Evolutionary conservation across 352 stramenopile species (phyloP).

Genomic region (Globisporangium barbulae): DNA sequence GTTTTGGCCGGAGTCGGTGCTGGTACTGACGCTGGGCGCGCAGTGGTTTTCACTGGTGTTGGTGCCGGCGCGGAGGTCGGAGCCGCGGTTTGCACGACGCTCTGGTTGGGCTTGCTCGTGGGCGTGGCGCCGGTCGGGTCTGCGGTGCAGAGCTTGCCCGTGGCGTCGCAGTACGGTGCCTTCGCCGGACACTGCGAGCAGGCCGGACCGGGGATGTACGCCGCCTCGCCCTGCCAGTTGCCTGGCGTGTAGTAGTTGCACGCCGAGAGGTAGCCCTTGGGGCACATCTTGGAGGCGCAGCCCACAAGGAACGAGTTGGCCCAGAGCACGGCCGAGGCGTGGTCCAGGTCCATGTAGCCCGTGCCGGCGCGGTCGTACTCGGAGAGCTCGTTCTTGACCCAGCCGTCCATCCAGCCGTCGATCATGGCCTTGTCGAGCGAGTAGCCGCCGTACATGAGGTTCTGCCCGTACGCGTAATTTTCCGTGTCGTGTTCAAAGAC

Average conservation of each 20-base stretch:
- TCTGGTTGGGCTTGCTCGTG: slow-evolving; percentile 10
- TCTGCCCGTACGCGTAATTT: slow-evolving; percentile 36
- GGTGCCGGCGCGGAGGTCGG: slow-evolving; percentile 5
- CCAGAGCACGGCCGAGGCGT: slow-evolving; percentile 38
- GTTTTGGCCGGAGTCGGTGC: slow-evolving; percentile 15
- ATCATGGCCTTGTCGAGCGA: slow-evolving; percentile 23
- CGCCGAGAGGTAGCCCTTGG: slow-evolving; percentile 30
- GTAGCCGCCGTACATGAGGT: slow-evolving; percentile 33
- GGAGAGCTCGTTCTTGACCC: slow-evolving; percentile 35
- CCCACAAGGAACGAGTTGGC: slow-evolving; percentile 35
- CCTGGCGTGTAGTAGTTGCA: slow-evolving; percentile 39
- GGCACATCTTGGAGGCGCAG: slow-evolving; percentile 34
- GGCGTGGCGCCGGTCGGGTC: slow-evolving; percentile 16
- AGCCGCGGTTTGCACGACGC: slow-evolving; percentile 5
- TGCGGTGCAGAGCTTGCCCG: slow-evolving; percentile 28
- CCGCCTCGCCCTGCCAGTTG: slow-evolving; percentile 31
- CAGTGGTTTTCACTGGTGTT: slow-evolving; percentile 5
- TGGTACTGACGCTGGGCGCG: slow-evolving; percentile 1
- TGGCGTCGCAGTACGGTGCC: slow-evolving; percentile 27
- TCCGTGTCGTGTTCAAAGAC: slow-evolving; percentile 38
- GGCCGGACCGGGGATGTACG: slow-evolving; percentile 27
- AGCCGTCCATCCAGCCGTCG: slow-evolving; percentile 29
- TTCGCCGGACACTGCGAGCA: slow-evolving; percentile 32
- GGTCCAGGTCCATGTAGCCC: slow-evolving; percentile 34
- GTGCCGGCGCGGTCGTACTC: slow-evolving; percentile 21